Evolutionary conservation across 75 land plant genomes (phyloP), one percentile per base, ranked within the genome.

Genomic region (Pseudotsuga menziesii): DNA sequence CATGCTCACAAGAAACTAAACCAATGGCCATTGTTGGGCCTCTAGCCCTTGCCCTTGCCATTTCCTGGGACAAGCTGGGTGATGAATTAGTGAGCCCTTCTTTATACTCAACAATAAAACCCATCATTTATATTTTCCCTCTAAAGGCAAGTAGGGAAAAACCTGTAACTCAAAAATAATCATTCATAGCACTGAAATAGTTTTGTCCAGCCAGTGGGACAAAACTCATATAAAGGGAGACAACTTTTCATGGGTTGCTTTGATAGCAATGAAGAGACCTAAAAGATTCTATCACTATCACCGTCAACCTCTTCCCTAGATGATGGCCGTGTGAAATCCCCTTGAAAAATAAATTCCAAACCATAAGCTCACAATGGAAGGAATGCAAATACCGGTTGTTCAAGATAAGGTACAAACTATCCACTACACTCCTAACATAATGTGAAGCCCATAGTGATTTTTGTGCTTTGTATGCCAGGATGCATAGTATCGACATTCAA

Each of bases 21-120:
- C 94, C 97, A 56, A 83, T 94, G 67, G 97, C 92, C 59, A 94
- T 94, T 70, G 97, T 94, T 66, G 94, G 97, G 26, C 97, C 97
- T n/a, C 80, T 94, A 29, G 32, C 32, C 1, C 32, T 29, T 29
- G 32, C n/a, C n/a, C n/a, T n/a, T n/a, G n/a, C n/a, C n/a, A n/a
- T n/a, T n/a, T n/a, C 32, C 32, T 0, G 32, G 32, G 32, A 29
- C 32, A 29, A 88, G 82, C 84, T 94, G 19, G 71, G 83, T 2
- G 97, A 94, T 78, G 90, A 79, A 17, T 86, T 48, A 90, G 88
- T 57, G 88, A 91, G 55, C 90, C 94, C 7, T 94, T 94, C 78
- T 94, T 91, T 80, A 88, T 88, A 61, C 91, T 94, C 56, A 94
- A 94, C 80, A 90, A 92, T 81, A 94, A 92, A n/a, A n/a, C n/a